phyloP scores from a whole-genome alignment of 2,329 filamentous ascomycete species.

The Stachybotrys elegans region DNA sequence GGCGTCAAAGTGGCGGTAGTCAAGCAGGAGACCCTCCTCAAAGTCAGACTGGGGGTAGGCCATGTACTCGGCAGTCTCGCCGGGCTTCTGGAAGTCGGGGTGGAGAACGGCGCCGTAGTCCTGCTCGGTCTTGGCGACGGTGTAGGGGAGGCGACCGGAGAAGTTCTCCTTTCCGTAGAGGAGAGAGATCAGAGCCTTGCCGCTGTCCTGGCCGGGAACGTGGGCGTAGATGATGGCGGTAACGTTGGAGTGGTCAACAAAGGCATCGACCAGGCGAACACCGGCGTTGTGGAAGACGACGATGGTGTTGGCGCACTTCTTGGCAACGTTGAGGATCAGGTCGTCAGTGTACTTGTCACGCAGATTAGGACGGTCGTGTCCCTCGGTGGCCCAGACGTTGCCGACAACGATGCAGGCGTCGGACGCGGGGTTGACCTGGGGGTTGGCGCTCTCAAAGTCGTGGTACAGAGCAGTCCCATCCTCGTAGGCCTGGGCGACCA shows the following conservation, averaged over 20 bases:
- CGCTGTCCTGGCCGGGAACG: slow-evolving; percentile 62
- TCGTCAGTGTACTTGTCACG: slow-evolving; percentile 63
- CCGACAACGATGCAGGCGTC: slow-evolving; percentile 77
- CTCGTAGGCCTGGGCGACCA: slow-evolving; percentile 1
- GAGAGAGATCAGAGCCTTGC: slow-evolving; percentile 48
- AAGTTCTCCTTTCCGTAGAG: slow-evolving; percentile 52
- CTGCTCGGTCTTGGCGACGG: slow-evolving; percentile 46
- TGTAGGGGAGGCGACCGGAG: slow-evolving; percentile 58
- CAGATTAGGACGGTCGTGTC: slow-evolving; percentile 61
- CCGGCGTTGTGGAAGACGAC: slow-evolving; percentile 61
- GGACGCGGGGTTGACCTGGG: slow-evolving; percentile 28
- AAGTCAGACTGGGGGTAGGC: slow-evolving; percentile 57
- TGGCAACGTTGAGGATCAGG: slow-evolving; percentile 54
- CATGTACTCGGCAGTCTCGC: slow-evolving; percentile 26
- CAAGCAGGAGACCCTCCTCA: slow-evolving; percentile 47
- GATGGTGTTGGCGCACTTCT: slow-evolving; percentile 56
- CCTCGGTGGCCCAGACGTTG: slow-evolving; percentile 74
- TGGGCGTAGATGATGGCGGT: slow-evolving; percentile 60
- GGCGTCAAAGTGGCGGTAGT: slow-evolving; percentile 50
- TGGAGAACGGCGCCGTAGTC: slow-evolving; percentile 38
- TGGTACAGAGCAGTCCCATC: slow-evolving; percentile 21
- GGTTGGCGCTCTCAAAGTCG: slow-evolving; percentile 30
- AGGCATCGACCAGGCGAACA: slow-evolving; percentile 55
- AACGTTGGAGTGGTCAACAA: slow-evolving; percentile 61
- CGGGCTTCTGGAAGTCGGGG: slow-evolving; percentile 33